Evolutionary conservation across 148 eudicot genomes (phyloP).

Genomic region (Pouteria glomerata): DNA sequence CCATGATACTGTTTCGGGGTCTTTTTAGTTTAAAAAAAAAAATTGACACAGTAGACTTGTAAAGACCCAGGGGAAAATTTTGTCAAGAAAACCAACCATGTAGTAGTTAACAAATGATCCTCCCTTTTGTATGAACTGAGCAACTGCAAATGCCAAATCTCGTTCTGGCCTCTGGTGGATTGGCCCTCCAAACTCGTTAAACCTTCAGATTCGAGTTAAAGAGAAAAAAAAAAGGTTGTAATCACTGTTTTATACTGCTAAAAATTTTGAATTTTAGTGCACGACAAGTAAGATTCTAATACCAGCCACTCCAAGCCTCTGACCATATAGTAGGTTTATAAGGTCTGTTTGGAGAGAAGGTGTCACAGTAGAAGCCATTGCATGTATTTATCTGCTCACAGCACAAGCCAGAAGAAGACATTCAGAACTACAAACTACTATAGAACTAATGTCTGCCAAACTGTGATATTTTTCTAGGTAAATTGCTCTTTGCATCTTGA

Average conservation of each 20-base stretch:
- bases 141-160: background rate
- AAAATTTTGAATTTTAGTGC: too few species aligned
- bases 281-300: conserved; percentile 8
- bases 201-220: background rate
- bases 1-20: background rate
- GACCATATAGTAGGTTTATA: conserved; percentile 89
- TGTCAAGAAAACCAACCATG: background rate
- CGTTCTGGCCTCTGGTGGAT: background rate
- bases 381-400: conserved; percentile 99
- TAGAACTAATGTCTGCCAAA: too few species aligned
- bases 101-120: background rate
- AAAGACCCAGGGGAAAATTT: background rate
- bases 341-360: conserved; percentile 75
- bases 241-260: too few species aligned
- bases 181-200: background rate
- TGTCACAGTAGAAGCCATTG: conserved; percentile 94
- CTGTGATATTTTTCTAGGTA: too few species aligned
- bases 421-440: background rate
- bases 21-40: background rate
- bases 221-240: background rate
- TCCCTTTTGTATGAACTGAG: background rate
- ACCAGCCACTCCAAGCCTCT: conserved; percentile 99
- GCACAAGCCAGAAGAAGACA: conserved; percentile 8
- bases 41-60: background rate
- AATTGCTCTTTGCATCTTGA: too few species aligned